Conservation (phyloP, 805 yeast genomes). For the Yamadazyma scolyti region DNA sequence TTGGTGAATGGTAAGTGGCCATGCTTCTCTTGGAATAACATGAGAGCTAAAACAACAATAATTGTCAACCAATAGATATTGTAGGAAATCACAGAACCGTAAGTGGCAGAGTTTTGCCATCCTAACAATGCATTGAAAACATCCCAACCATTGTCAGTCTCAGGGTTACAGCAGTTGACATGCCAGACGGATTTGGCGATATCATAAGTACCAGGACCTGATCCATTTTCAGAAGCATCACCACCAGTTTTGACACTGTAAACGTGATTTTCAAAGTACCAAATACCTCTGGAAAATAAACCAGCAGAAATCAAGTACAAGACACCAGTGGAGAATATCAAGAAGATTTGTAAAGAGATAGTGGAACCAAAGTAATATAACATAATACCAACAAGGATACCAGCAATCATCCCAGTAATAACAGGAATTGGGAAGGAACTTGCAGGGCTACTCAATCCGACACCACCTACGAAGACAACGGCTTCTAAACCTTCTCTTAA, state of each 20-base stretch:
- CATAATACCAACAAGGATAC: conserved; percentile 63
- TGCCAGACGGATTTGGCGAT: conserved; percentile 83
- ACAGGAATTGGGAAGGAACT: conserved; percentile 91
- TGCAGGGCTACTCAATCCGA: conserved; percentile 33
- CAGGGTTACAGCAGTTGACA: conserved; percentile 96
- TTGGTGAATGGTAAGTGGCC: conserved; percentile 77
- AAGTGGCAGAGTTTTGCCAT: conserved; percentile 96
- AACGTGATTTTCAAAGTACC: conserved; percentile 75
- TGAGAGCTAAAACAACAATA: conserved; percentile 46
- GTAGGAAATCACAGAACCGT: conserved; percentile 87
- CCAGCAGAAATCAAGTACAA: conserved; percentile 90
- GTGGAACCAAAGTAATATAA: conserved; percentile 81
- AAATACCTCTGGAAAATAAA: conserved; percentile 86
- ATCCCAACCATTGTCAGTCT: conserved; percentile 92
- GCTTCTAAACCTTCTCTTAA: conserved; percentile 87
- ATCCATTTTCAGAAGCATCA: conserved; percentile 89
- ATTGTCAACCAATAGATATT: conserved; percentile 76
- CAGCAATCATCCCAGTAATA: conserved; percentile 78
- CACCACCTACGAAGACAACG: conserved; percentile 45
- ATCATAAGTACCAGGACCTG: conserved; percentile 94
- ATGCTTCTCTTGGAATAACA: conserved; percentile 78
- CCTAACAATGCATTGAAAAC: conserved; percentile 91
- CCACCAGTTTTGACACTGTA: conserved; percentile 78
- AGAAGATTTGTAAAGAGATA: conserved; percentile 80
- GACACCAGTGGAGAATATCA: conserved; percentile 83